A percentile compares a stretch with the other conserved stretches of the same genome.
Conservation (phyloP, 2,329 filamentous ascomycete species). For the Cadophora luteo-olivacea region DNA sequence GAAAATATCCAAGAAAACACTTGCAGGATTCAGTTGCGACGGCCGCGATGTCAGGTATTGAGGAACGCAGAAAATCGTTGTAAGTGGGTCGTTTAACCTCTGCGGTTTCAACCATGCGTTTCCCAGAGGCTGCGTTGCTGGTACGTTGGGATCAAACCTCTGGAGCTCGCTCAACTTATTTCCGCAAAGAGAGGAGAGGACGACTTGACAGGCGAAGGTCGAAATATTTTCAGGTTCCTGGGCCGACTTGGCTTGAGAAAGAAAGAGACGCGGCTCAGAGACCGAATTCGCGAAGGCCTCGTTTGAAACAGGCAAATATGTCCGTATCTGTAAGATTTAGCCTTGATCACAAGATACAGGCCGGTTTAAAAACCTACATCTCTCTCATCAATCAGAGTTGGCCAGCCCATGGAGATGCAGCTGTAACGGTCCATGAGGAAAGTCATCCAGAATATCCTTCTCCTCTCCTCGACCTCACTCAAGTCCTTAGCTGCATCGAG, state of each 20-base stretch:
- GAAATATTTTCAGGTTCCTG: constrained; percentile 16
- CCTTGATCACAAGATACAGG: not conserved
- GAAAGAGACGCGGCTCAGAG: constrained; percentile 18
- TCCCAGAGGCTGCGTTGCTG: constrained; percentile 16
- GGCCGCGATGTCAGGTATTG: constrained; percentile 13
- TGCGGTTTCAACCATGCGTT: constrained; percentile 13
- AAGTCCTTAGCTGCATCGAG: constrained; percentile 83
- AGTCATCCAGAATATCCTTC: constrained; percentile 89
- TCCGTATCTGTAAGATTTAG: constrained; percentile 10
- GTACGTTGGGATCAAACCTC: constrained; percentile 17
- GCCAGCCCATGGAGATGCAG: constrained; percentile 94
- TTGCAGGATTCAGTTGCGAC: constrained; percentile 14
- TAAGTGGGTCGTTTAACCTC: constrained; percentile 17
- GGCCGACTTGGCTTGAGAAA: constrained; percentile 15
- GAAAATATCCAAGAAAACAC: constrained; percentile 20
- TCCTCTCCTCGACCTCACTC: constrained; percentile 87
- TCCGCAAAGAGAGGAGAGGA: constrained; percentile 12
- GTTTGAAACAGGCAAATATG: constrained; percentile 22
- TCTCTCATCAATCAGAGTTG: constrained; percentile 85
- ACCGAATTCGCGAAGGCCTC: constrained; percentile 15
- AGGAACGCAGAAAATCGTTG: constrained; percentile 24
- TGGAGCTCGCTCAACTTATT: constrained; percentile 21
- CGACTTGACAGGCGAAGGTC: constrained; percentile 17
- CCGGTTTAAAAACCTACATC: constrained; percentile 63
- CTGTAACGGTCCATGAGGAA: constrained; percentile 89